Percentiles rank a stretch among this genome's conserved stretches.
Evolutionary conservation across 2,329 filamentous ascomycete genomes (phyloP).

Genomic region (Talaromyces rugulosus): DNA sequence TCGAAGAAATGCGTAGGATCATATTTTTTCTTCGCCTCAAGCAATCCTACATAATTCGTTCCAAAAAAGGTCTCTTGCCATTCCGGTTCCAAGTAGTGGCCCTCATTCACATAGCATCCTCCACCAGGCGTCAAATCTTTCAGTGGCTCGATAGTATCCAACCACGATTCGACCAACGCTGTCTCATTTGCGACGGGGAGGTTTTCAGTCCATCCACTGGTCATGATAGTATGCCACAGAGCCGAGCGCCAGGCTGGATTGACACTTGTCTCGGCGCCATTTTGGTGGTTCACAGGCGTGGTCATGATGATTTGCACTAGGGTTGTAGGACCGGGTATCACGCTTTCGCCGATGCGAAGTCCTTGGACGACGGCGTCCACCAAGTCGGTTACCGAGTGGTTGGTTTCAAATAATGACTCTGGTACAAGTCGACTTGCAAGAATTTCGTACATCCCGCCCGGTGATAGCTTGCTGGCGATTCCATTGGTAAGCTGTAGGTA

Average conservation of each 20-base stretch:
- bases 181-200: background rate
- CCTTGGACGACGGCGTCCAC: background rate
- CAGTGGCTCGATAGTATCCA: constrained; percentile 14
- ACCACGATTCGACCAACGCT: background rate
- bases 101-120: constrained; percentile 10
- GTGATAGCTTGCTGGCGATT: constrained; percentile 5
- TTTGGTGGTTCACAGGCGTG: constrained; percentile 8
- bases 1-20: constrained; percentile 12
- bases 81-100: constrained; percentile 8
- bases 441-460: constrained; percentile 11
- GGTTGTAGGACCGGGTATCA: background rate
- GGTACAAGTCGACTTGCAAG: constrained; percentile 12
- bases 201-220: constrained; percentile 8
- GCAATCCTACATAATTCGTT: constrained; percentile 6
- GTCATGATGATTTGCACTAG: constrained; percentile 9
- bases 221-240: constrained; percentile 11
- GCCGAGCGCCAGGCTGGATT: constrained; percentile 11
- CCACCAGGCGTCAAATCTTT: constrained; percentile 17
- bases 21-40: constrained; percentile 9
- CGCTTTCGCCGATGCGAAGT: background rate
- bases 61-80: constrained; percentile 12
- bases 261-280: background rate
- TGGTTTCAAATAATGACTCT: background rate
- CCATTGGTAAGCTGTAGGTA: constrained; percentile 7
- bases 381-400: background rate